A percentile compares a stretch with the other conserved stretches of the same genome.
phyloP scores from a whole-genome alignment of 2,329 filamentous ascomycete genomes.

The Pseudogymnoascus sp. region DNA sequence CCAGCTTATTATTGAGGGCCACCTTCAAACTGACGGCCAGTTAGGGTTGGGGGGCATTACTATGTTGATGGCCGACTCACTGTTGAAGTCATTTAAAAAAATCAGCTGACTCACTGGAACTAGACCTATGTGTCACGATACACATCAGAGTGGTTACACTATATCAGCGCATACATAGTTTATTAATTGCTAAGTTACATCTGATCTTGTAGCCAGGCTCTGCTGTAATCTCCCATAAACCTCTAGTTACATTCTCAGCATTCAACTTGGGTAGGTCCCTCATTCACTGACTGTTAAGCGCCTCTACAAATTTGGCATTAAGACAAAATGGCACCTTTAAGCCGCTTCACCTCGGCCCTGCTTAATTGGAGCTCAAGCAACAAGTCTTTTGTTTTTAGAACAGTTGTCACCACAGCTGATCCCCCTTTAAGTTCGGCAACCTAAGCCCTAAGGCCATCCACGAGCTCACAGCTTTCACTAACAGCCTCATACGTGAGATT shows the following conservation, averaged over 20 bases:
- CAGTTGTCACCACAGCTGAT: neutral
- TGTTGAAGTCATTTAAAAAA: neutral
- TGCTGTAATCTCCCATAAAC: neutral
- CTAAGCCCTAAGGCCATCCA: slow-evolving; percentile 9
- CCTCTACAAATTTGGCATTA: neutral
- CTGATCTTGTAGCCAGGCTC: neutral
- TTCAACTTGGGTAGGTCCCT: neutral
- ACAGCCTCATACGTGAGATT: slow-evolving; percentile 11
- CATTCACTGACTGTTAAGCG: neutral
- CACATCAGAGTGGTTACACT: neutral
- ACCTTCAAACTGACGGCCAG: no score
- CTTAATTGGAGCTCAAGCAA: neutral
- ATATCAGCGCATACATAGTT: neutral
- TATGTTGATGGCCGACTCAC: neutral
- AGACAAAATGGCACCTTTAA: neutral
- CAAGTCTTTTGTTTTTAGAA: neutral
- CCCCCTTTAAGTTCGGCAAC: neutral
- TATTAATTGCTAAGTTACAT: neutral
- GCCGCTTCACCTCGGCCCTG: neutral
- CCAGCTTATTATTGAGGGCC: neutral
- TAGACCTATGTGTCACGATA: neutral
- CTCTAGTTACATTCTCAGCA: neutral
- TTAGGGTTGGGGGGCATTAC: neutral
- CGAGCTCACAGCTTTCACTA: slow-evolving; percentile 9
- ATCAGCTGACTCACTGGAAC: neutral